Evolutionary conservation across 2,329 filamentous ascomycete genomes (phyloP).

Genomic region (Ophiocordyceps camponoti-leonardi): DNA sequence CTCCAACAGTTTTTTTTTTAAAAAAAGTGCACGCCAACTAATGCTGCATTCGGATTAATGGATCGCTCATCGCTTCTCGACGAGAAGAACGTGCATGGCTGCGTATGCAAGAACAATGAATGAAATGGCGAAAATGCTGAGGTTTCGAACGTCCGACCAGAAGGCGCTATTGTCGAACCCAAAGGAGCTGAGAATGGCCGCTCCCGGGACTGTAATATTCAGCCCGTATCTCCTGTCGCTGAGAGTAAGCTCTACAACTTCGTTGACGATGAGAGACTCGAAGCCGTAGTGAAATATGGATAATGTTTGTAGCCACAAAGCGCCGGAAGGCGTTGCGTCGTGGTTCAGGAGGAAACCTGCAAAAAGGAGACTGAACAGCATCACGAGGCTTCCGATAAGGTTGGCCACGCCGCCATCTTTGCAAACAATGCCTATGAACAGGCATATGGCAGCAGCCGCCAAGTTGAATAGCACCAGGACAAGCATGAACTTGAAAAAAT

Average conservation of each 20-base stretch:
- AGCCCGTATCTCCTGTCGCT: conserved; percentile 91
- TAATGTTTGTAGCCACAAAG: conserved; percentile 78
- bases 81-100: conserved; percentile 84
- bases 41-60: neutral
- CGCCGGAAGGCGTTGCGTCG: conserved; percentile 71
- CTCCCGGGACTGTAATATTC: conserved; percentile 89
- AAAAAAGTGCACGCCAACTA: too few relatives aligned
- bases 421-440: conserved; percentile 94
- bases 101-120: conserved; percentile 81
- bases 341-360: conserved; percentile 89
- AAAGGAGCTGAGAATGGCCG: conserved; percentile 85
- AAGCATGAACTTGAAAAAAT: conserved; percentile 84
- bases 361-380: conserved; percentile 93
- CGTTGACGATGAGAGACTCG: conserved; percentile 91
- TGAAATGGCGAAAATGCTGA: conserved; percentile 63
- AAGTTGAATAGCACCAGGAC: conserved; percentile 93
- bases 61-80: conserved; percentile 51
- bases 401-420: conserved; percentile 84
- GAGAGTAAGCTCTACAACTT: conserved; percentile 77
- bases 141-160: conserved; percentile 67
- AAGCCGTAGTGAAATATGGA: conserved; percentile 99
- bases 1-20: too few relatives aligned
- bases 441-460: conserved; percentile 78
- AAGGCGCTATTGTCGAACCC: conserved; percentile 80
- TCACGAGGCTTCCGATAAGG: conserved; percentile 82